Evolutionary conservation across 495 filamentous ascomycete species (phyloP), one percentile per base, ranked within the genome.

Genomic region (Chaetomium fimeti): DNA sequence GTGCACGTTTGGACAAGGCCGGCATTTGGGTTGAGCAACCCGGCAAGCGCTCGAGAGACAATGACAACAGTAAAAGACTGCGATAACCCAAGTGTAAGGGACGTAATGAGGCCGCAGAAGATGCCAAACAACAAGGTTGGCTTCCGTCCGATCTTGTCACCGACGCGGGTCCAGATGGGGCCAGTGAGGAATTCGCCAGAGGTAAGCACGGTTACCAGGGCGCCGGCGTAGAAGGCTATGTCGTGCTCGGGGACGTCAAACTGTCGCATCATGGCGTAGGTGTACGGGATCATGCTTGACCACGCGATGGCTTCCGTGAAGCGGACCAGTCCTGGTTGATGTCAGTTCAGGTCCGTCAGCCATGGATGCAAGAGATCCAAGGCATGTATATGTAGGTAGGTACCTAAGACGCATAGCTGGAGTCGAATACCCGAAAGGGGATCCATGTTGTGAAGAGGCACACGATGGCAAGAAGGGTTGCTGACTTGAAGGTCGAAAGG

Each of bases 221-320:
- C 25, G 6, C 49, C 57, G 6, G 63, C 12, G 27, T 56, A 65
- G 27, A 65, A 61, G 9, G 63, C 49, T 18, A 65, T 56, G 36
- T 65, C 63, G 5, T 36, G 32, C 15, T 55, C 49, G 15, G 63
- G 43, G n/a, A 65, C 57, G 22, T 57, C 25, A 24, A 65, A 65
- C 2, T 57, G 56, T 27, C 40, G 56, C 16, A 65, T 42, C 63
- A 65, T 65, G 63, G 22, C 56, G 40, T 65, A 65, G 20, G 63
- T 43, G n/a, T 66, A 66, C 9, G 64, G 64, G 53, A 61, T 57
- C 9, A 52, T 61, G 28, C 57, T 61, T 2, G 40, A 49, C 58
- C 64, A 66, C 16, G 64, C 58, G 28, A 61, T 48, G 27, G 64
- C 64, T 55, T 66, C 64, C 18, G 64, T 61, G 1, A 58, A 57